phyloP scores from a whole-genome alignment of 352 stramenopile genomes.

The Globisporangium carolinianum region DNA sequence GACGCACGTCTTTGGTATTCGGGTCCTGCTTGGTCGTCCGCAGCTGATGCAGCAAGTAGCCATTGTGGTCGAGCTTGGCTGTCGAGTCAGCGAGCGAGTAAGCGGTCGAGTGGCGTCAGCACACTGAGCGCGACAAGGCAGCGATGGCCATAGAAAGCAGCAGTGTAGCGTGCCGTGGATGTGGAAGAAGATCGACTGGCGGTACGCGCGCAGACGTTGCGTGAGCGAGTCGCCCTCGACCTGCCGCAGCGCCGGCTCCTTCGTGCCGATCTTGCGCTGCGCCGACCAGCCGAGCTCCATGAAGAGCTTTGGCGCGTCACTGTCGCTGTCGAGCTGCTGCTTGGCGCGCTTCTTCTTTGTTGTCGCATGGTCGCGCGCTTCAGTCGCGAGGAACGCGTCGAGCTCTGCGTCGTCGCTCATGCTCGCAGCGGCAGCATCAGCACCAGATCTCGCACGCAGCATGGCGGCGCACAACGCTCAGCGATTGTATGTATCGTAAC shows the following conservation, averaged over 20 bases:
- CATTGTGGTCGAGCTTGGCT: slow-evolving; percentile 69
- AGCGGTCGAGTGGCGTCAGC: neutral
- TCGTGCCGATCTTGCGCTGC: slow-evolving; percentile 51
- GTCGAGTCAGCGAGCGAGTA: neutral
- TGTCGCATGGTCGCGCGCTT: slow-evolving; percentile 18
- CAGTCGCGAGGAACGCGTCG: slow-evolving; percentile 45
- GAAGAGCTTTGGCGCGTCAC: slow-evolving; percentile 57
- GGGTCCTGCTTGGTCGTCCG: slow-evolving; percentile 58
- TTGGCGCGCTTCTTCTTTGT: slow-evolving; percentile 6
- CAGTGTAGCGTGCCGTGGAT: slow-evolving; percentile 40
- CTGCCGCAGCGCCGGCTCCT: slow-evolving; percentile 56
- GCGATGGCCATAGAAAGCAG: neutral
- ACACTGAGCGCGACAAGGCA: neutral
- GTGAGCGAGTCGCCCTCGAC: slow-evolving; percentile 65
- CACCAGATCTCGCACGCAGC: neutral
- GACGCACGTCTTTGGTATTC: slow-evolving; percentile 62
- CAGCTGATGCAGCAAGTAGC: slow-evolving; percentile 54
- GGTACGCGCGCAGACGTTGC: slow-evolving; percentile 59
- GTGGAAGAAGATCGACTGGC: slow-evolving; percentile 71
- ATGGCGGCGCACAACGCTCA: neutral
- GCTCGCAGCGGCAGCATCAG: slow-evolving; percentile 1
- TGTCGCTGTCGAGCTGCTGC: slow-evolving; percentile 9
- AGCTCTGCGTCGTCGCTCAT: slow-evolving; percentile 23
- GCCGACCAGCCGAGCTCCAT: slow-evolving; percentile 65
- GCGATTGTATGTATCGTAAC: too few species aligned